Conservation (phyloP, 2,329 filamentous ascomycete genomes). For the Cytospora mali region DNA sequence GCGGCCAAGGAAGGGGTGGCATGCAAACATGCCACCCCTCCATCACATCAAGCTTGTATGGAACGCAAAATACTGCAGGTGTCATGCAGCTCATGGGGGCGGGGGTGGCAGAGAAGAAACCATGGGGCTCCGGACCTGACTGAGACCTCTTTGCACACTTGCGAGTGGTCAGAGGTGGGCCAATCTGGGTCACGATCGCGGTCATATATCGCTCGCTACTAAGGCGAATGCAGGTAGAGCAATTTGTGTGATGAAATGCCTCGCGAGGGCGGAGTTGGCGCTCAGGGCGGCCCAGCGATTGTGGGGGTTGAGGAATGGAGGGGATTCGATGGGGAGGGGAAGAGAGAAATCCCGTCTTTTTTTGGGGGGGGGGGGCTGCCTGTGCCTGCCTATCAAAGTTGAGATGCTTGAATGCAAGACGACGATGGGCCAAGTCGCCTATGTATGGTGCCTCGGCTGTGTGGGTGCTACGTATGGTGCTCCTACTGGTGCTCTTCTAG, state of each 20-base stretch:
- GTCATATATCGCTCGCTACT: background rate
- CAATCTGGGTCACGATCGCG: background rate
- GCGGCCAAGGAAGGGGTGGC: background rate
- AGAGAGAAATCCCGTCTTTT: too few relatives aligned
- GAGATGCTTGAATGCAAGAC: background rate
- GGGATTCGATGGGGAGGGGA: too few relatives aligned
- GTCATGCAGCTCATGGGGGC: conserved; percentile 11
- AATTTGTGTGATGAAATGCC: background rate
- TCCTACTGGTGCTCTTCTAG: conserved; percentile 12
- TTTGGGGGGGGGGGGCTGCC: background rate
- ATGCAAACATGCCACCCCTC: background rate
- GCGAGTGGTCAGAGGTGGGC: conserved; percentile 6
- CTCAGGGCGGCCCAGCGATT: conserved; percentile 8
- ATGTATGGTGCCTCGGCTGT: background rate
- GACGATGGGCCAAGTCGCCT: conserved; percentile 11
- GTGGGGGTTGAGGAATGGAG: background rate
- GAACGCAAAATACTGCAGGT: background rate
- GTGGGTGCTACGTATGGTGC: conserved; percentile 14
- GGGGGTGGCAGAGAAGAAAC: conserved; percentile 1
- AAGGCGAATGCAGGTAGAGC: background rate
- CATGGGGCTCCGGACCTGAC: background rate
- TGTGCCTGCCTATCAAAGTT: background rate
- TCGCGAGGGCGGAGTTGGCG: conserved; percentile 6
- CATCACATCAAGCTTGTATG: background rate
- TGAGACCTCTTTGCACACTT: background rate